Evolutionary conservation across 768 basidiomycete species (phyloP).

Genomic region (Clavulina sp.): DNA sequence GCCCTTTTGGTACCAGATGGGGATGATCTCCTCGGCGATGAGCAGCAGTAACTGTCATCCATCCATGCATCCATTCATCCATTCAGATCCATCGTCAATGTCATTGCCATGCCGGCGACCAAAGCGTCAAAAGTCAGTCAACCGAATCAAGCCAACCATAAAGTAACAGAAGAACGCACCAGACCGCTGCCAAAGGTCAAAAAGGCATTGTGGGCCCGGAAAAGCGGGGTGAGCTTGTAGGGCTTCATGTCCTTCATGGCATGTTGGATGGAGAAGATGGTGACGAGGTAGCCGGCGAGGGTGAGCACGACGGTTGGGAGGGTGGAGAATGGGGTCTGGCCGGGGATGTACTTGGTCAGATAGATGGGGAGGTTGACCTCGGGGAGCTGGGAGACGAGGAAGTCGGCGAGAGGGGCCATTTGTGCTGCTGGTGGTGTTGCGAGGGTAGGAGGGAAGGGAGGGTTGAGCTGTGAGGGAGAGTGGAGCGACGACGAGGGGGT

Average conservation of each 20-base stretch:
- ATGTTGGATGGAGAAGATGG: not conserved
- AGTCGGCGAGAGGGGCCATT: no score
- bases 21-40: not conserved
- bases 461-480: no score
- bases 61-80: no score
- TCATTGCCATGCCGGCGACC: no score
- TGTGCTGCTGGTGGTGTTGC: no score
- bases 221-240: not conserved
- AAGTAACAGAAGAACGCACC: no score
- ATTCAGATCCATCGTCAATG: no score
- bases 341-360: not conserved
- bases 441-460: no score
- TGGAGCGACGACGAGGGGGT: no score
- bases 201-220: not conserved
- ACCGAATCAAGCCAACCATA: no score
- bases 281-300: not conserved
- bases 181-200: not conserved
- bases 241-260: not conserved
- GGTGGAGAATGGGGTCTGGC: not conserved
- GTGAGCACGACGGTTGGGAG: not conserved
- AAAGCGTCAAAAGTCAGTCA: no score
- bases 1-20: not conserved
- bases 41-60: not conserved
- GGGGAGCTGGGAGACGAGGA: not conserved
- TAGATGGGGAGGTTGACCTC: not conserved